Evolutionary conservation across 106 monocot genomes (phyloP).

Genomic region (Platanthera zijinensis): DNA sequence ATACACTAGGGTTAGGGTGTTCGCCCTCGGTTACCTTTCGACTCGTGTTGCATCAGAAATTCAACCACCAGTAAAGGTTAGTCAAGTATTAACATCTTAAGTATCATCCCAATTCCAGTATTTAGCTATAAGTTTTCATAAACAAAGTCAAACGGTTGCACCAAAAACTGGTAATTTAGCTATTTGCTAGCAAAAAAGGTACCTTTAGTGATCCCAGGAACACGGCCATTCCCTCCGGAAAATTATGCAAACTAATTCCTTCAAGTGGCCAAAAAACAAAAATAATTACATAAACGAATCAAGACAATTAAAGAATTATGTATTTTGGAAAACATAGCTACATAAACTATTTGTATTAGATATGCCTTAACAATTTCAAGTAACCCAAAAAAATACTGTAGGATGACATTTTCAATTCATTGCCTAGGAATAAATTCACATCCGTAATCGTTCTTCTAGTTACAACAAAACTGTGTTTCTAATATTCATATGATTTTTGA

Average conservation of each 20-base stretch:
- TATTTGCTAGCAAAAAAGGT: not conserved
- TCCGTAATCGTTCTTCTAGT: too few relatives aligned
- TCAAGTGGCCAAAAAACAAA: slow-evolving; percentile 22
- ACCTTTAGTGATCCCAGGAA: slow-evolving; percentile 99
- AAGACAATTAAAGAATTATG: not conserved
- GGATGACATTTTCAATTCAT: too few relatives aligned
- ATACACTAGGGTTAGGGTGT: too few relatives aligned
- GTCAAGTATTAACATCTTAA: not conserved
- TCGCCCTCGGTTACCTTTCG: too few relatives aligned
- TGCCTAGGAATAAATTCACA: too few relatives aligned
- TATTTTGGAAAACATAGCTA: not conserved
- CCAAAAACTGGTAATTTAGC: not conserved
- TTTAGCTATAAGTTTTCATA: not conserved
- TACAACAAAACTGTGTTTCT: too few relatives aligned
- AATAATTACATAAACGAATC: slow-evolving; percentile 5
- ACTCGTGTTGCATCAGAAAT: not conserved
- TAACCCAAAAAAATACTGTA: too few relatives aligned
- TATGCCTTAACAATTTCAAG: too few relatives aligned
- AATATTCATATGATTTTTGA: too few relatives aligned
- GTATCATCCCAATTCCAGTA: not conserved
- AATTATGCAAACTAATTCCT: slow-evolving; percentile 99
- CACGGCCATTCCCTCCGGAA: slow-evolving; percentile 99
- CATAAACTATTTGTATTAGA: not conserved
- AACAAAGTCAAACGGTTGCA: not conserved
- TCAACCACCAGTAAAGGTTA: not conserved